Evolutionary conservation across 202 grass and related monocot species (phyloP).

Genomic region (Tripidium arundinaceum): DNA sequence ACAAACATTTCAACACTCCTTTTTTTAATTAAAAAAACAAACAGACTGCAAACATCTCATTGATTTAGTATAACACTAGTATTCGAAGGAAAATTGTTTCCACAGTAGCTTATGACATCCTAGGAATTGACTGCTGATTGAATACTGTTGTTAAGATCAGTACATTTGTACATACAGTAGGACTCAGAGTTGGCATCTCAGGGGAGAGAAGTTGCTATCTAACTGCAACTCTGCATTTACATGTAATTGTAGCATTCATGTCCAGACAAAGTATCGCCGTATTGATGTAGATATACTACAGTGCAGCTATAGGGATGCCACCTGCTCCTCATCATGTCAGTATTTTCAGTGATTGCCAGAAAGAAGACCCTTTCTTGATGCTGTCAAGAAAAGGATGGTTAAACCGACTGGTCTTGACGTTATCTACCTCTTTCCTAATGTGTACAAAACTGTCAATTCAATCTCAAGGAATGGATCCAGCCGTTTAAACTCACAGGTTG

Average conservation of each 20-base stretch:
- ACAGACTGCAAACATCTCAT: neutral
- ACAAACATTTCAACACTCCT: neutral
- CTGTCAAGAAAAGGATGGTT: conserved; percentile 44
- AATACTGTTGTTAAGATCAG: neutral
- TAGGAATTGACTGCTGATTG: neutral
- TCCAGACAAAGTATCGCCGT: conserved; percentile 3
- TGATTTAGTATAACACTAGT: neutral
- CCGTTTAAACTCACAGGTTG: neutral
- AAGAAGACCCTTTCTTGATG: conserved; percentile 14
- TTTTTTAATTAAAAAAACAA: neutral
- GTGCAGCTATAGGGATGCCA: conserved; percentile 17
- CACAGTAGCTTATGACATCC: neutral
- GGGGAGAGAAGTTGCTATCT: neutral
- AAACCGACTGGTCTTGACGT: conserved; percentile 18
- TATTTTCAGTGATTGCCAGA: conserved; percentile 22
- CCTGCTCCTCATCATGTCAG: conserved; percentile 28
- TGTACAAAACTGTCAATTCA: conserved; percentile 20
- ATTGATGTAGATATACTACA: conserved; percentile 26
- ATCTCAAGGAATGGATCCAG: conserved; percentile 8
- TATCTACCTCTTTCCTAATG: conserved; percentile 11
- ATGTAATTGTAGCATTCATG: conserved; percentile 21
- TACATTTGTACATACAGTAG: neutral
- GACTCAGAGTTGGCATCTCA: neutral
- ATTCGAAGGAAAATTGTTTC: neutral
- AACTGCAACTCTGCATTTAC: neutral